phyloP scores from a whole-genome alignment of 257 asterid species.

The Petunia axillaris region DNA sequence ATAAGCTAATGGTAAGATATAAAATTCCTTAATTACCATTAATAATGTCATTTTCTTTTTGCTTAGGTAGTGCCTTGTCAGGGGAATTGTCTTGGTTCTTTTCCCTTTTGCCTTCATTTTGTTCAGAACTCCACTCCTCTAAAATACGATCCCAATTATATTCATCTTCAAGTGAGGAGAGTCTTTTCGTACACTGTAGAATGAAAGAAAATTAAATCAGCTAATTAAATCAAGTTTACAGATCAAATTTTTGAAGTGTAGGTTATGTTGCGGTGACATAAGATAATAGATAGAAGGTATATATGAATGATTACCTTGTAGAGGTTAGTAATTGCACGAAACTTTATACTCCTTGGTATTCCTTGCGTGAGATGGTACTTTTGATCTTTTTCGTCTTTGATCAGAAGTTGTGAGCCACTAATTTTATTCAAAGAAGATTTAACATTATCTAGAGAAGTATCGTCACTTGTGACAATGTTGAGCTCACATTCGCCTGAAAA shows the following conservation, averaged over 20 bases:
- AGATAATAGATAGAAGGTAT: too few relatives aligned
- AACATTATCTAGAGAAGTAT: neutral
- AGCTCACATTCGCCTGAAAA: neutral
- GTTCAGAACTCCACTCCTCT: neutral
- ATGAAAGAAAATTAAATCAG: neutral
- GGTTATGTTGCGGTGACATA: too few relatives aligned
- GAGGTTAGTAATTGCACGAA: neutral
- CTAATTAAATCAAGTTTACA: neutral
- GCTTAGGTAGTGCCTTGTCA: too few relatives aligned
- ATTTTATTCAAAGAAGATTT: neutral
- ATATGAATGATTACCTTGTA: neutral
- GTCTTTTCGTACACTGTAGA: neutral
- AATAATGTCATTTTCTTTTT: neutral
- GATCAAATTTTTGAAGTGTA: too few relatives aligned
- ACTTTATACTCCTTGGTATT: neutral
- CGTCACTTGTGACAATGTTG: neutral
- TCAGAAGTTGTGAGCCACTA: neutral
- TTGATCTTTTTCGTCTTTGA: neutral
- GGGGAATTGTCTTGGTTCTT: neutral
- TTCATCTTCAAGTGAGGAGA: neutral
- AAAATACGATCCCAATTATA: neutral
- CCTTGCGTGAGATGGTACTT: neutral
- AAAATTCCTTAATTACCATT: neutral
- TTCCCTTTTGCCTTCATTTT: neutral
- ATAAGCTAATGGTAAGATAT: neutral